phyloP scores from a whole-genome alignment of 306 rosid species.

The Hylodesmum podocarpum region DNA sequence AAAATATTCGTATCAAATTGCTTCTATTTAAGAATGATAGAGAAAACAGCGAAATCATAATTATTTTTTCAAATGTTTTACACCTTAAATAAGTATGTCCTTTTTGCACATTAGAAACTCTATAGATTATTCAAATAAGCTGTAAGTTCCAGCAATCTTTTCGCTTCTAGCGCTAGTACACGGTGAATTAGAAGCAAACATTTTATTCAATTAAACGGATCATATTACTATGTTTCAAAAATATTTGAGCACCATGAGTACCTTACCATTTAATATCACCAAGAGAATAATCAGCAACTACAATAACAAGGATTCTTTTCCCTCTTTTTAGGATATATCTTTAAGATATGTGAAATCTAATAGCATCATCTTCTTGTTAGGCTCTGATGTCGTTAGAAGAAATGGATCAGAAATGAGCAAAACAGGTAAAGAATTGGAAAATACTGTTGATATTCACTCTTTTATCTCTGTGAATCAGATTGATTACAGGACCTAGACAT shows the following conservation, averaged over 20 bases:
- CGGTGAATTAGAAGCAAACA: background rate
- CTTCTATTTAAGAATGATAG: background rate
- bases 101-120: no score
- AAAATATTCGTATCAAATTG: background rate
- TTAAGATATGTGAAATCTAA: background rate
- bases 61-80: no score
- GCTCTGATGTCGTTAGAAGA: background rate
- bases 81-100: no score
- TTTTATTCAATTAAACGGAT: background rate
- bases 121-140: background rate
- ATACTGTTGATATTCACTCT: background rate
- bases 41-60: no score
- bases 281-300: background rate
- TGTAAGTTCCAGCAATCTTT: background rate
- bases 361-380: background rate
- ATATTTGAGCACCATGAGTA: background rate
- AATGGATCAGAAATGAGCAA: background rate
- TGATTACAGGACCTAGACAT: background rate
- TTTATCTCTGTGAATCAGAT: background rate
- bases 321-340: background rate
- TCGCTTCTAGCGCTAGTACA: background rate
- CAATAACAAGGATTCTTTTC: background rate
- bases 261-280: background rate
- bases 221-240: background rate
- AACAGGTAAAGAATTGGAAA: background rate